phyloP scores from a whole-genome alignment of 495 filamentous ascomycete species.

The Trypethelium eluteriae region DNA sequence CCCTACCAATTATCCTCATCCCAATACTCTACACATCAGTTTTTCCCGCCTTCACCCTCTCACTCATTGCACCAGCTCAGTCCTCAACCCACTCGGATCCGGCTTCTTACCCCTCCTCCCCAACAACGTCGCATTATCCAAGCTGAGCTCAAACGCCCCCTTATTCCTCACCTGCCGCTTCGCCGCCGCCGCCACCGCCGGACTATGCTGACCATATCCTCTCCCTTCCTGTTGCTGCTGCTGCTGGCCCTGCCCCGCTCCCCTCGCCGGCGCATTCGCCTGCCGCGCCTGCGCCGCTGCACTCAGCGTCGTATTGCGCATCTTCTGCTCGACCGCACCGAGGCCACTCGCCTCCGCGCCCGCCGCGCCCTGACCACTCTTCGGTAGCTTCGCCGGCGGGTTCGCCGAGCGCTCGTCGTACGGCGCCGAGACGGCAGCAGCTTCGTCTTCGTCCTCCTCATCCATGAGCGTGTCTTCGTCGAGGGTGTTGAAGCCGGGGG shows the following conservation, averaged over 20 bases:
- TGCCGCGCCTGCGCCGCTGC: conserved; percentile 55
- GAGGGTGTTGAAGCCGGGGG: conserved; percentile 39
- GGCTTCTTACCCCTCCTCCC: conserved; percentile 60
- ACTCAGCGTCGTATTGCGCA: conserved; percentile 71
- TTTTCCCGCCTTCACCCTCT: background rate
- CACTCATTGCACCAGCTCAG: conserved; percentile 19
- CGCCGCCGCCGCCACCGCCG: conserved; percentile 70
- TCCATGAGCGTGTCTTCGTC: conserved; percentile 51
- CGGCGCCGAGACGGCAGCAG: conserved; percentile 48
- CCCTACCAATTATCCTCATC: background rate
- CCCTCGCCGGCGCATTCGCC: conserved; percentile 40
- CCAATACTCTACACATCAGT: background rate
- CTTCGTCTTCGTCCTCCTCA: conserved; percentile 56
- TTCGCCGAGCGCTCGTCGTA: conserved; percentile 40
- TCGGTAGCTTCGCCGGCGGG: conserved; percentile 61
- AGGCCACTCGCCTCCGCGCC: conserved; percentile 47
- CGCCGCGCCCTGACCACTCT: conserved; percentile 38
- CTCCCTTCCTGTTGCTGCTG: conserved; percentile 42
- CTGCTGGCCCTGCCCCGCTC: conserved; percentile 36
- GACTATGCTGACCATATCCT: conserved; percentile 77
- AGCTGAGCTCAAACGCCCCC: conserved; percentile 78
- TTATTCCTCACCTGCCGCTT: conserved; percentile 62
- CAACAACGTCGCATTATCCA: conserved; percentile 81
- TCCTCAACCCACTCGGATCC: conserved; percentile 31
- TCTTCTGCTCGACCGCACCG: conserved; percentile 71